Evolutionary conservation across 2,329 filamentous ascomycete species (phyloP), one percentile per base, ranked within the genome.

Genomic region (Talaromyces sp.): DNA sequence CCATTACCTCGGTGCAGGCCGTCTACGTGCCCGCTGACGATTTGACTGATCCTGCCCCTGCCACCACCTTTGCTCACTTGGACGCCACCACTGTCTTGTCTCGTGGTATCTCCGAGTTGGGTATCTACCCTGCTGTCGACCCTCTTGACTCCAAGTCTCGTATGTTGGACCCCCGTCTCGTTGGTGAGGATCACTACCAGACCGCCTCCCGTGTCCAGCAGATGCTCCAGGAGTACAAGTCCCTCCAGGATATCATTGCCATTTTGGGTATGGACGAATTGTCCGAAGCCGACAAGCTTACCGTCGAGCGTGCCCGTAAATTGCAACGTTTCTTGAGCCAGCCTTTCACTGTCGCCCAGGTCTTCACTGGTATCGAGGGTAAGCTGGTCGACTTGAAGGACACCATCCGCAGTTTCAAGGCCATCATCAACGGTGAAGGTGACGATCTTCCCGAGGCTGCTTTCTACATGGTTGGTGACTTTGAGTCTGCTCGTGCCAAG

Each of bases 141-240:
- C 94, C 94, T 81, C 92, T 99, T 66, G 94, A 97, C 84, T 97
- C 92, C 78, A 97, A 96, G 83, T 97, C 92, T 68, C 92, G 94
- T 87, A 97, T 99, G 89, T 84, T 99, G 75, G 94, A 97, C 83
- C 91, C 94, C 80, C 92, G 94, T 89, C 87, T 99, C 75, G 89
- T 99, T 73, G 94, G 94, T 78, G 84, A 97, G 75, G 94, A 99
- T 63, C 94, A 99, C 86, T 99, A 99, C 88, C 78, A 91, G 63
- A 93, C 87, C 72, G 94, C 94, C 78, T 89, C 89, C 78, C 88
- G 88, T 71, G 94, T 99, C 75, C 94, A 99, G 85, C 91, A 96
- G 83, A 97, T 97, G 81, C 88, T 99, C 77, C 94, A 99, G 83
- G 94, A 97, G 85, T 99, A 99, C 89, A 97, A 97, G 89, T 97